Evolutionary conservation across 306 rosid species (phyloP), one percentile per base, ranked within the genome.

Genomic region (Inga oerstediana): DNA sequence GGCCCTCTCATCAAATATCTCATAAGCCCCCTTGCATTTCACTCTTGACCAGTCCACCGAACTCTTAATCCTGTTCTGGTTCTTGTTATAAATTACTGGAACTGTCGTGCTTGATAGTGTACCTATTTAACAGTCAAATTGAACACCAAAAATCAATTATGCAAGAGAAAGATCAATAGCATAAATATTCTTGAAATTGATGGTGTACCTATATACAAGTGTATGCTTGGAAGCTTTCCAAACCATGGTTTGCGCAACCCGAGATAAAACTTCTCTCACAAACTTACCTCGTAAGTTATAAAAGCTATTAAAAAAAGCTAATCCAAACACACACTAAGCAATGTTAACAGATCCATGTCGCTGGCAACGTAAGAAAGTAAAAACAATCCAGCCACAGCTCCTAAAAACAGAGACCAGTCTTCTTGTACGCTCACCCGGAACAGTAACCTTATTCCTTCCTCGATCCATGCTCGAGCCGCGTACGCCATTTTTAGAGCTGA

Each of bases 1-100:
- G 34, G 91, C 88, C 86, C 86, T 94, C 13, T 88, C 93, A 69
- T 92, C 89, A 45, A 92, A 12, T 56, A 81, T 82, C 75, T 89
- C 88, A 39, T 87, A 84, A n/a, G 46, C 81, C 78, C 79, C 80
- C 34, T 76, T 79, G 75, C 74, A 39, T 22, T 87, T 88, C 75
- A 41, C 81, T 82, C 56, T 90, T 80, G 87, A 64, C 88, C 88
- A 80, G 43, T 82, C 92, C 82, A 44, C 68, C 8, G 48, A 54
- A 46, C 88, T 87, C 81, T 59, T 85, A 13, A 94, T 74, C 30
- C 82, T 78, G 24, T 86, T 89, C 81, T 89, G 87, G n/a, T 88
- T 80, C 81, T 83, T 89, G 77, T 69, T 77, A 45, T 87, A 88
- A 16, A 85, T 71, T 24, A 83, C 78, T 10, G 97, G 92, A 37